Percentiles rank a stretch among this genome's conserved stretches.
Evolutionary conservation across 192 early-diverging fungal species (phyloP).

Genomic region (Gamsiella multidivaricata): DNA sequence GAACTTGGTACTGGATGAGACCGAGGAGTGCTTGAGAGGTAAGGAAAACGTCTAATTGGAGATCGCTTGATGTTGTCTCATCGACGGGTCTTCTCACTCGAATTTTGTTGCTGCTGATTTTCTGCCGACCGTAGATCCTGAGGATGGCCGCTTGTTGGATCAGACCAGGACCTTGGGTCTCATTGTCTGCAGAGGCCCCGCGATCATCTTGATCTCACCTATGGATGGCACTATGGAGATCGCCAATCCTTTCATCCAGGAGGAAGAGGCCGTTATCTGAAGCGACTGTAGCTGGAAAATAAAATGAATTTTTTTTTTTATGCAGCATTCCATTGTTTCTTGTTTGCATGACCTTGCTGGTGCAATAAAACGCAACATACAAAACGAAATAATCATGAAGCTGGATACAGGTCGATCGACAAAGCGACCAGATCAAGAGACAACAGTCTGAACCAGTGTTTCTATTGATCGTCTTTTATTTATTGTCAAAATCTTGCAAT

Average conservation of each 20-base stretch:
- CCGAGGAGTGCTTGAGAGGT: conserved; percentile 84
- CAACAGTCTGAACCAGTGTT: no score
- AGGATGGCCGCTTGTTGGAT: conserved; percentile 56
- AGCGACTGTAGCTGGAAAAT: neutral
- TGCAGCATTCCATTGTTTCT: no score
- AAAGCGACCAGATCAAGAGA: no score
- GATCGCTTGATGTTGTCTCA: no score
- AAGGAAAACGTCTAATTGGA: no score
- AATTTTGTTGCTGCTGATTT: neutral
- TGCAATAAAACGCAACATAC: no score
- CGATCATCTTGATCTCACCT: conserved; percentile 91
- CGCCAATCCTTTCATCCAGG: conserved; percentile 85
- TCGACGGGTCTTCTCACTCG: no score
- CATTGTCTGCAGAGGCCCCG: conserved; percentile 89
- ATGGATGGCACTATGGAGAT: conserved; percentile 92
- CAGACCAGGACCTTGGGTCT: conserved; percentile 83
- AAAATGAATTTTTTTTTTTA: neutral
- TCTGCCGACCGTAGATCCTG: conserved; percentile 42
- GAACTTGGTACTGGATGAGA: conserved; percentile 95
- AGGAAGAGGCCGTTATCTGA: conserved; percentile 36
- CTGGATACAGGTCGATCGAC: no score
- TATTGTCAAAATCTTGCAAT: no score
- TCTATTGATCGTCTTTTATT: no score
- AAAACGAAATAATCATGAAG: no score
- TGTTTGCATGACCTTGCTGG: no score